Evolutionary conservation across 495 filamentous ascomycete genomes (phyloP), one percentile per base, ranked within the genome.

Genomic region (Hyphodiscus hymeniophilus): DNA sequence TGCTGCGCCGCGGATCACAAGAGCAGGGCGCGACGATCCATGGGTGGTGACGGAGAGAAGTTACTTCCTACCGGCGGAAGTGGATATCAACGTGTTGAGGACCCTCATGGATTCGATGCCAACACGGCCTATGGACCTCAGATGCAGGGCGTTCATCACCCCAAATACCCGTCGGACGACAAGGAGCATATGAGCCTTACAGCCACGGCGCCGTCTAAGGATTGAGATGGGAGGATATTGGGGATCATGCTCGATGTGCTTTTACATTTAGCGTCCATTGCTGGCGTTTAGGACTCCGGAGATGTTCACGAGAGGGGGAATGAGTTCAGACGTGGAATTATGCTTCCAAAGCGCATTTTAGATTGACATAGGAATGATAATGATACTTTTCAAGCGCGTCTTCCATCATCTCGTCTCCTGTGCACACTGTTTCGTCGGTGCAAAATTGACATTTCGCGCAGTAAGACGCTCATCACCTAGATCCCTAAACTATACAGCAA

Each of bases 1-100:
- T 96, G 90, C 80, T 95, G 91, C 73, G 52, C 56, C 7, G 59
- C 63, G 10, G 42, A 67, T 65, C 38, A 69, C 57, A 59, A 66
- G 47, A 45, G 18, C 20, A 50, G 36, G 21, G 15, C 38, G 17
- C 36, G 47, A 16, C 20, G 48, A 13, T 31, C 36, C 47, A 49
- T 48, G 49, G 51, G 51, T 36, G 60, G 60, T 42, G 60, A 63
- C 40, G 38, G 33, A 51, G 74, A 78, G 68, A 76, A 78, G 70
- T 61, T 72, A 42, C 59, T 69, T 17, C 61, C 60, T 33, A 46
- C 42, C 28, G 5, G 26, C 10, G 34, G 34, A 16, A 58, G 66
- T 49, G 56, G 64, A 10, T 76, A 76, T 57, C 62, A 67, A 39
- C 71, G 66, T 36, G 56, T 76, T 17, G 61, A 60, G 33, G 67